Evolutionary conservation across 2,329 filamentous ascomycete species (phyloP).

Genomic region (Pestalotiopsis sp.): DNA sequence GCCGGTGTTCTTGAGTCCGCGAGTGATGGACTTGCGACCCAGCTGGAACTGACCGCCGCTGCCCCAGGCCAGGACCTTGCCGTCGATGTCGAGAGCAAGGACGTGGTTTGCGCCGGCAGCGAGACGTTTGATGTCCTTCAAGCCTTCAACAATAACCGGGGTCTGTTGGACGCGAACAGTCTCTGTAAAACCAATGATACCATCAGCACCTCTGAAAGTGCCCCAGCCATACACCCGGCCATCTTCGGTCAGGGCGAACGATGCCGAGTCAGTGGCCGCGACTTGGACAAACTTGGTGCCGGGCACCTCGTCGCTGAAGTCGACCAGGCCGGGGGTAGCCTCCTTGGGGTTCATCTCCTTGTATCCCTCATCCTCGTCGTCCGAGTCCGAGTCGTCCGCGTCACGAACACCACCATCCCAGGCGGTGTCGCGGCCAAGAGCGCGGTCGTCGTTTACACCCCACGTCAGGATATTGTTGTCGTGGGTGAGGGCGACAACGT

Average conservation of each 20-base stretch:
- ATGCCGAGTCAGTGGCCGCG: conserved; percentile 63
- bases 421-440: conserved; percentile 67
- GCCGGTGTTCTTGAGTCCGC: conserved; percentile 25
- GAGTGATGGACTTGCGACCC: conserved; percentile 60
- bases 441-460: conserved; percentile 80
- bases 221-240: conserved; percentile 71
- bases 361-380: conserved; percentile 60
- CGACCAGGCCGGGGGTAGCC: conserved; percentile 65
- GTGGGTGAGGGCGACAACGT: conserved; percentile 67
- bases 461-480: conserved; percentile 76
- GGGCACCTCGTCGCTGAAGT: conserved; percentile 56
- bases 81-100: conserved; percentile 68
- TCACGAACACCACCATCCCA: conserved; percentile 68
- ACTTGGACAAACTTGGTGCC: conserved; percentile 65
- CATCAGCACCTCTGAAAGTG: conserved; percentile 61
- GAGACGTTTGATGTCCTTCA: conserved; percentile 65
- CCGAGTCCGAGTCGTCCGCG: conserved; percentile 47
- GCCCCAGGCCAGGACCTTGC: conserved; percentile 74
- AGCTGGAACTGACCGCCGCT: conserved; percentile 77
- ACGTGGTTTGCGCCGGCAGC: conserved; percentile 73
- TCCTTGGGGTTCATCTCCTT: conserved; percentile 73
- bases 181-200: conserved; percentile 66
- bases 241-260: conserved; percentile 65
- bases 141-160: conserved; percentile 51
- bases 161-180: conserved; percentile 48